Conservation (phyloP, 371 early-diverging fungal genomes). For the Parasitella parasitica region DNA sequence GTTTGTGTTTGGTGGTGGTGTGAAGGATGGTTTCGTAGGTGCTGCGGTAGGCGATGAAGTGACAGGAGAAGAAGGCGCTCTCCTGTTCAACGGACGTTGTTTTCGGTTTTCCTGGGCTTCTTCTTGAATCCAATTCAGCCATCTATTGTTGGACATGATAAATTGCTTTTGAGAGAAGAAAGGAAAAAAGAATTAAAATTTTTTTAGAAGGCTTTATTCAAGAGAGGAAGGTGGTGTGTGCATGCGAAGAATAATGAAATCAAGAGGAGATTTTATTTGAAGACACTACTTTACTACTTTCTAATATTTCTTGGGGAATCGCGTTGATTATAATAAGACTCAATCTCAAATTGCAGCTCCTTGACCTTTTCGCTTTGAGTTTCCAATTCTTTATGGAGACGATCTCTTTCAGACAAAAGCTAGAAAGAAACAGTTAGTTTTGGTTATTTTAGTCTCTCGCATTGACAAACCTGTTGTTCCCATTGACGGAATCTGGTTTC, state of each 20-base stretch:
- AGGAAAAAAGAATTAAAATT: background rate
- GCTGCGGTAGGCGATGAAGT: background rate
- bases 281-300: too few relatives aligned
- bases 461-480: conserved; percentile 80
- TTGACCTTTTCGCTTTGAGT: conserved; percentile 87
- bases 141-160: background rate
- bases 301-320: conserved; percentile 31
- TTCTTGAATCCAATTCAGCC: conserved; percentile 1
- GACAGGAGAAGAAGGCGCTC: background rate
- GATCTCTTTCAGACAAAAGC: conserved; percentile 93
- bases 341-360: conserved; percentile 84
- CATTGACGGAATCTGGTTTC: conserved; percentile 93
- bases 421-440: conserved; percentile 21
- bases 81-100: background rate
- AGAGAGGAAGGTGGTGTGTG: background rate
- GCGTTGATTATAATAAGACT: conserved; percentile 45
- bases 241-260: background rate
- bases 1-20: background rate
- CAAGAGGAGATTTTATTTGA: conserved; percentile 20
- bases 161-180: too few relatives aligned
- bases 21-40: background rate
- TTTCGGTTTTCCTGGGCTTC: background rate
- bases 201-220: background rate
- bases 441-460: background rate
- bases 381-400: conserved; percentile 95